Evolutionary conservation across 179 eudicot genomes (phyloP).

Genomic region (Sideroxylon spinosum): DNA sequence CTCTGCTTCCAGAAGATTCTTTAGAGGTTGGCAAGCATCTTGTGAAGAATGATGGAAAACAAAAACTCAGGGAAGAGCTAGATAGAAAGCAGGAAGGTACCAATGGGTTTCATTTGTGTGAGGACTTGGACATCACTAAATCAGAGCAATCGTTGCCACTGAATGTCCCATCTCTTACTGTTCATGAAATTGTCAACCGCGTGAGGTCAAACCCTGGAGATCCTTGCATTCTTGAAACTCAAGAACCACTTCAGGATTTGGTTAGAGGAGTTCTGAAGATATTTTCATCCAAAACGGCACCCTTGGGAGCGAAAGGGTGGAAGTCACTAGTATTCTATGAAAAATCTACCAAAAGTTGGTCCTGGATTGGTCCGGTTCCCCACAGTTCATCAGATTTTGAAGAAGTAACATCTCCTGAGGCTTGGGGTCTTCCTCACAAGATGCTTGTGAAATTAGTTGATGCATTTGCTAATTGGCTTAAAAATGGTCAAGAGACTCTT

Average conservation of each 20-base stretch:
- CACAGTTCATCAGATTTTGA: conserved; percentile 43
- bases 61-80: conserved; percentile 25
- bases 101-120: conserved; percentile 32
- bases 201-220: conserved; percentile 80
- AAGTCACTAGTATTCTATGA: conserved; percentile 70
- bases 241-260: conserved; percentile 86
- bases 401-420: conserved; percentile 72
- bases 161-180: conserved; percentile 51
- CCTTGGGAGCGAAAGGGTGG: conserved; percentile 87
- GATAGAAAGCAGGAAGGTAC: conserved; percentile 29
- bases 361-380: conserved; percentile 66
- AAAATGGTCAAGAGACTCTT: conserved; percentile 86
- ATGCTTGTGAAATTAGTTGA: conserved; percentile 87
- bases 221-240: conserved; percentile 80
- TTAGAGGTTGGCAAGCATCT: conserved; percentile 32
- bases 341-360: conserved; percentile 65
- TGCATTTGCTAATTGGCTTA: conserved; percentile 91
- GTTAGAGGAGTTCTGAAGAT: conserved; percentile 80
- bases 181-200: conserved; percentile 71
- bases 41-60: conserved; percentile 30
- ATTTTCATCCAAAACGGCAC: conserved; percentile 73
- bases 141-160: conserved; percentile 27
- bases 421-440: conserved; percentile 76
- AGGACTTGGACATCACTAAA: conserved; percentile 36
- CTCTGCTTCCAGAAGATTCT: conserved; percentile 45